phyloP scores from a whole-genome alignment of 1,284 basidiomycete genomes.

The Papiliotrema terrestris region DNA sequence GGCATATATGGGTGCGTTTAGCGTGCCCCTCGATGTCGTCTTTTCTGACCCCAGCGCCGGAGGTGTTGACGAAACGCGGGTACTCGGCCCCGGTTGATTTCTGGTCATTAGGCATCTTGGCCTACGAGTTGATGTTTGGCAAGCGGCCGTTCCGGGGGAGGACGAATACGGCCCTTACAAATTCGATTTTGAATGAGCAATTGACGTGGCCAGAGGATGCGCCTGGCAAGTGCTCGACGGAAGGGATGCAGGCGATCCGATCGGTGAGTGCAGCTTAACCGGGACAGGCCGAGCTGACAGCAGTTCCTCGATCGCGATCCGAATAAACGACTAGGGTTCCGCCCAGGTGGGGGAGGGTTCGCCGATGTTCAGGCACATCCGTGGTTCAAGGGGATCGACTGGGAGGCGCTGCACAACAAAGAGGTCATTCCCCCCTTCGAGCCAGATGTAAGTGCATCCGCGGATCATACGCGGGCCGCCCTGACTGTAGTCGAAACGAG shows the following conservation, averaged over 20 bases:
- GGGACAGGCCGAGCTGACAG: conserved; percentile 1
- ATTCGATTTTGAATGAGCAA: conserved; percentile 66
- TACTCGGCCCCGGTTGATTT: conserved; percentile 91
- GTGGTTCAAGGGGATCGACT: conserved; percentile 85
- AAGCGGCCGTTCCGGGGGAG: conserved; percentile 87
- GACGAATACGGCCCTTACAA: conserved; percentile 83
- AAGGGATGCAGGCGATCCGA: conserved; percentile 47
- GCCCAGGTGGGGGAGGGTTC: conserved; percentile 69
- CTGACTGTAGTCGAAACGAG: conserved; percentile 75
- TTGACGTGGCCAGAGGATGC: conserved; percentile 49
- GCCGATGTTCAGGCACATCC: conserved; percentile 73
- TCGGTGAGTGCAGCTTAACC: conserved; percentile 25
- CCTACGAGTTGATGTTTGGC: conserved; percentile 83
- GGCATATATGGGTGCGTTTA: conserved; percentile 80
- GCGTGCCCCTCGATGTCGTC: neutral
- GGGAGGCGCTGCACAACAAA: conserved; percentile 78
- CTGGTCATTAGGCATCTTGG: conserved; percentile 93
- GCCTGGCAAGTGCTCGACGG: conserved; percentile 36
- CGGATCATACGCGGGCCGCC: neutral
- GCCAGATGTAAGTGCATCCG: conserved; percentile 60
- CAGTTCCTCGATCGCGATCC: conserved; percentile 85
- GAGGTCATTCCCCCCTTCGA: conserved; percentile 79
- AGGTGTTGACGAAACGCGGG: conserved; percentile 66
- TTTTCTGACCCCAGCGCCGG: conserved; percentile 61
- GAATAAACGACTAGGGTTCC: conserved; percentile 74